Percentiles rank a stretch among this genome's conserved stretches.
Evolutionary conservation across 148 eudicot species (phyloP).

Genomic region (Tetragonia tetragonoides): DNA sequence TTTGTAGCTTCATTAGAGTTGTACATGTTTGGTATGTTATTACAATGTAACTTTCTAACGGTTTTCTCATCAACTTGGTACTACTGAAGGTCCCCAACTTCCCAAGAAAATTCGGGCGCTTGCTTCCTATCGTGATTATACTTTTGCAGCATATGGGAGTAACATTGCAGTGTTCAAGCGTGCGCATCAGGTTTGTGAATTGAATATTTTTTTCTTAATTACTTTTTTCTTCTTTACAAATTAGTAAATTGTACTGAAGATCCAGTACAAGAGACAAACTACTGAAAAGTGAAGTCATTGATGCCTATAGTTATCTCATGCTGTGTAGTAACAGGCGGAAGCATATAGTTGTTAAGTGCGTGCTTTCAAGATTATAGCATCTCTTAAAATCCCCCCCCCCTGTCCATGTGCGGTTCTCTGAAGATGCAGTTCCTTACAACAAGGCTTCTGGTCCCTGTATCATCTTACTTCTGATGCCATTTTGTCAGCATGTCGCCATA

Average conservation of each 20-base stretch:
- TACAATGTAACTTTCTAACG: background rate
- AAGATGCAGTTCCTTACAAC: no score
- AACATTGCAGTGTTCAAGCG: slow-evolving; percentile 88
- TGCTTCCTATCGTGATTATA: slow-evolving; percentile 90
- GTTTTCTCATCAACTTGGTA: slow-evolving; percentile 13
- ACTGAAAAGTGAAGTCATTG: no score
- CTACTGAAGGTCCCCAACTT: slow-evolving; percentile 82
- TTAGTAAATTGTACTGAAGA: background rate
- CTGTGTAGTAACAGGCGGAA: no score
- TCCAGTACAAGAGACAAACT: no score
- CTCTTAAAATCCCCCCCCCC: no score
- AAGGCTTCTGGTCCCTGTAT: no score
- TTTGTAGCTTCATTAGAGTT: background rate
- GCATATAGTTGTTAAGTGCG: no score
- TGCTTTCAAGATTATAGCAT: no score
- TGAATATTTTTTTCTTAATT: background rate
- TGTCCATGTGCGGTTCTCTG: no score
- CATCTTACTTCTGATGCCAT: no score
- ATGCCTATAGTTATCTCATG: no score
- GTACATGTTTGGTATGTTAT: background rate
- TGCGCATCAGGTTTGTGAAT: slow-evolving; percentile 72
- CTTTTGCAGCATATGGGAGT: slow-evolving; percentile 92
- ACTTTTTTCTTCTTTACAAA: background rate
- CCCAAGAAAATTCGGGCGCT: slow-evolving; percentile 94
- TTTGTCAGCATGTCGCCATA: no score